Evolutionary conservation across 192 early-diverging fungal species (phyloP).

Genomic region (Coemansia sp.): DNA sequence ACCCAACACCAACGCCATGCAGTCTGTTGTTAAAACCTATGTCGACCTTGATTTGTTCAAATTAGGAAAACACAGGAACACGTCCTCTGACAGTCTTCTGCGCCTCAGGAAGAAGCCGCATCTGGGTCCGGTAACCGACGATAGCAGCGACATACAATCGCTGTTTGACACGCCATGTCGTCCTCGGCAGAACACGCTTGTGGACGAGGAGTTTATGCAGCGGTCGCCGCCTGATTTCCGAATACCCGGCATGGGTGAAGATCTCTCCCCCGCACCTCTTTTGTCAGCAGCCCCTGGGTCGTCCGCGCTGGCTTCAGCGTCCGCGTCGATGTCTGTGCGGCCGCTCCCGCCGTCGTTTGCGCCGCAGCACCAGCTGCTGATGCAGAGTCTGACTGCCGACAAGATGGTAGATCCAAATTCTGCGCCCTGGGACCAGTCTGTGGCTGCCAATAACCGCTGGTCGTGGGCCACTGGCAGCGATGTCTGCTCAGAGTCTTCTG

Average conservation of each 20-base stretch:
- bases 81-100: slow-evolving; percentile 49
- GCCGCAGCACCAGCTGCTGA: slow-evolving; percentile 34
- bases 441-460: slow-evolving; percentile 12
- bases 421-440: slow-evolving; percentile 14
- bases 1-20: background rate
- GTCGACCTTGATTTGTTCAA: slow-evolving; percentile 31
- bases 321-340: background rate
- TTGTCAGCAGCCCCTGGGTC: background rate
- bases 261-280: background rate
- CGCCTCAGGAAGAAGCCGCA: slow-evolving; percentile 52
- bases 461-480: slow-evolving; percentile 39
- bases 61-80: slow-evolving; percentile 51
- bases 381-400: slow-evolving; percentile 30
- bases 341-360: slow-evolving; percentile 39
- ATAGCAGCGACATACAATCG: slow-evolving; percentile 9
- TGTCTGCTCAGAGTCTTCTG: slow-evolving; percentile 36
- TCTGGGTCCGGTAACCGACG: slow-evolving; percentile 16
- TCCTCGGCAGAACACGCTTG: slow-evolving; percentile 51
- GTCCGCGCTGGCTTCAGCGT: background rate
- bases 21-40: slow-evolving; percentile 11
- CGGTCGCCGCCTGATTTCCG: slow-evolving; percentile 39
- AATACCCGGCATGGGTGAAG: slow-evolving; percentile 11
- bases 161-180: slow-evolving; percentile 47
- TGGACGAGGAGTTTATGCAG: slow-evolving; percentile 36
- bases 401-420: slow-evolving; percentile 17